Evolutionary conservation across 2,329 filamentous ascomycete genomes (phyloP).

Genomic region (Helotiales sp.): DNA sequence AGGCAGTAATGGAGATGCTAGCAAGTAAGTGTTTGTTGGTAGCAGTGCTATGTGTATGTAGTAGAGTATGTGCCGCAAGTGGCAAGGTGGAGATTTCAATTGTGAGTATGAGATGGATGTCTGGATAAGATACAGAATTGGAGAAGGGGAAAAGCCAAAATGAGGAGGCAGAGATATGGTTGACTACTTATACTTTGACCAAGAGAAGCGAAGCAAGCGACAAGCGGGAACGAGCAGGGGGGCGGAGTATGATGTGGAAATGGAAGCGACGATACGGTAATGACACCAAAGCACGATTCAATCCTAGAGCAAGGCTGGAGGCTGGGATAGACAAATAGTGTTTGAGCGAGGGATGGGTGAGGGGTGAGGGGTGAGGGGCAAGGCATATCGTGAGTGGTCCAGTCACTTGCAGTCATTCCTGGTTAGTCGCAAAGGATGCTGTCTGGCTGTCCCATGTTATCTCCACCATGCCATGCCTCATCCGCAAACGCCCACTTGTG

Average conservation of each 20-base stretch:
- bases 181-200: conserved; percentile 21
- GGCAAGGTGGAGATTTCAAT: conserved; percentile 3
- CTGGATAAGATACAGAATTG: background rate
- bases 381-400: conserved; percentile 1
- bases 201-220: conserved; percentile 3
- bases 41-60: background rate
- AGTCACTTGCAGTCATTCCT: background rate
- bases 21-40: conserved; percentile 8
- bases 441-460: background rate
- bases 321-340: background rate
- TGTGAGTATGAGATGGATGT: background rate
- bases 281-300: conserved; percentile 5
- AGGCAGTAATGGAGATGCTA: background rate
- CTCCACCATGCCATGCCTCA: background rate
- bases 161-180: conserved; percentile 7
- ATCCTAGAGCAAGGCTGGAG: background rate
- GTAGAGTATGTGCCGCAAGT: conserved; percentile 8
- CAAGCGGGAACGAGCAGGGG: background rate
- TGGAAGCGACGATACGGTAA: conserved; percentile 4
- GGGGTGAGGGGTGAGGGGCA: background rate
- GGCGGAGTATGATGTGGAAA: conserved; percentile 1
- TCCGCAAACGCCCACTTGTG: conserved; percentile 5
- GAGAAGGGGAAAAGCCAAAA: background rate
- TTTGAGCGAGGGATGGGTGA: background rate
- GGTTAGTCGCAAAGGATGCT: background rate